Conservation (phyloP, 176 grass and related monocot species). For the Lolium multiflorum region DNA sequence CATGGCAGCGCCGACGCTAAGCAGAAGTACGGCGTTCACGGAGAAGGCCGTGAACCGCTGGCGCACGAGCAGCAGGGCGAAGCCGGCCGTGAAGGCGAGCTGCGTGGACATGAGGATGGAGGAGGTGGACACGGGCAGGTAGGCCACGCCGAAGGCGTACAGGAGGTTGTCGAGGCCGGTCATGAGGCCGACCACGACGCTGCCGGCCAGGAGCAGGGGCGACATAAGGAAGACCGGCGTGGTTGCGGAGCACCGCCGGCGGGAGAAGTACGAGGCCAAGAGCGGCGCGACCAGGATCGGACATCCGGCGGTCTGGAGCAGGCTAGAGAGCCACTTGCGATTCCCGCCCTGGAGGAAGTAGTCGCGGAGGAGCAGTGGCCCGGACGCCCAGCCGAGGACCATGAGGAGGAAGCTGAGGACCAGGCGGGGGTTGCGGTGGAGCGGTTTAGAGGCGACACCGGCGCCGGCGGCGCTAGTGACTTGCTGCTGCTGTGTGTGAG, state of each 20-base stretch:
- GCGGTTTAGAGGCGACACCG: not conserved
- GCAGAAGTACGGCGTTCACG: conserved; percentile 75
- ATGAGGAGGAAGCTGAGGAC: conserved; percentile 63
- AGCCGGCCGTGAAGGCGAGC: conserved; percentile 77
- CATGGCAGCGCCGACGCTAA: conserved; percentile 54
- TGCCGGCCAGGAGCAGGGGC: conserved; percentile 50
- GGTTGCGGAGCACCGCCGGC: not conserved
- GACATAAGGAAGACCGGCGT: conserved; percentile 55
- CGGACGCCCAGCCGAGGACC: conserved; percentile 53
- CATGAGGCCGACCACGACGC: conserved; percentile 59
- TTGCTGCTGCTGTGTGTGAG: not conserved
- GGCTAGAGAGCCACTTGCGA: conserved; percentile 60
- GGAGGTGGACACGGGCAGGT: conserved; percentile 81
- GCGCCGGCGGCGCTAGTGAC: not conserved
- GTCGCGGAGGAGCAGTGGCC: conserved; percentile 68
- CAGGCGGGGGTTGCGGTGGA: conserved; percentile 42
- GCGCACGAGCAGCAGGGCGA: conserved; percentile 69
- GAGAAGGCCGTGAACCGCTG: conserved; percentile 79
- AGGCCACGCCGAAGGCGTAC: conserved; percentile 69
- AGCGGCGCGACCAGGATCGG: conserved; percentile 70
- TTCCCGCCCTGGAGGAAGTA: conserved; percentile 76
- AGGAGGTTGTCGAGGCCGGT: conserved; percentile 68
- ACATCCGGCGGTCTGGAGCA: conserved; percentile 44
- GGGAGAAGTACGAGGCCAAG: conserved; percentile 50
- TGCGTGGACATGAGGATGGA: conserved; percentile 79